Evolutionary conservation across 495 filamentous ascomycete species (phyloP), one percentile per base, ranked within the genome.

Genomic region (Xylaria acuta): DNA sequence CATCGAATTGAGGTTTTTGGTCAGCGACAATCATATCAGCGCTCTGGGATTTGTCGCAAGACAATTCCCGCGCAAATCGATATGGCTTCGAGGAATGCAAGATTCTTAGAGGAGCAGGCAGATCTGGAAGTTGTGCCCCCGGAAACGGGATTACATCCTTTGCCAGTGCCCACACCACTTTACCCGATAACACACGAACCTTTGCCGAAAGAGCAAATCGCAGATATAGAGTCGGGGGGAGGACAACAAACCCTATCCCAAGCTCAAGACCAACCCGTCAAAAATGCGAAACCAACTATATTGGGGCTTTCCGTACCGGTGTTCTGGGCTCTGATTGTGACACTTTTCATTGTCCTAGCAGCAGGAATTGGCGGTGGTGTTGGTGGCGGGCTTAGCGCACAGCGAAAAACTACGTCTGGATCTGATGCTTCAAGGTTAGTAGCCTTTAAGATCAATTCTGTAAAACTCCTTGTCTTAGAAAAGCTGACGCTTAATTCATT

Each of bases 321-420:
- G 1, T 83, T 82, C 49, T 83, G 81, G 81, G 45, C 65, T 5
- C 12, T 79, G 7, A 38, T 82, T 58, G 59, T 79, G 9, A 34
- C 74, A 7, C 36, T 80, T 22, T 56, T 78, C 20, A 45, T 82
- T 11, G 60, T 81, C 47, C 59, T 82, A 14, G 79, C 81, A 1
- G 81, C 54, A 1, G 78, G 41, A 4, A 77, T 83, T 22, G 81
- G 79, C 11, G 80, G 80, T 51, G 80, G 79, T 4, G 72, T 83
- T 25, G 79, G 73, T 41, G 76, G 78, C 8, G 78, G 78, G 16
- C 69, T 82, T 27, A 72, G 63, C 12, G 72, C 74, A 38, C 75
- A 75, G 34, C 67, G 59, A 59, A 72, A 72, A 58, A 68, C 30
- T 8, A 41, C 22, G 27, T 51, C 58, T 16, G 36, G 6, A 22